Evolutionary conservation across 2,329 filamentous ascomycete species (phyloP), one percentile per base, ranked within the genome.

Genomic region (Didymella exigua): DNA sequence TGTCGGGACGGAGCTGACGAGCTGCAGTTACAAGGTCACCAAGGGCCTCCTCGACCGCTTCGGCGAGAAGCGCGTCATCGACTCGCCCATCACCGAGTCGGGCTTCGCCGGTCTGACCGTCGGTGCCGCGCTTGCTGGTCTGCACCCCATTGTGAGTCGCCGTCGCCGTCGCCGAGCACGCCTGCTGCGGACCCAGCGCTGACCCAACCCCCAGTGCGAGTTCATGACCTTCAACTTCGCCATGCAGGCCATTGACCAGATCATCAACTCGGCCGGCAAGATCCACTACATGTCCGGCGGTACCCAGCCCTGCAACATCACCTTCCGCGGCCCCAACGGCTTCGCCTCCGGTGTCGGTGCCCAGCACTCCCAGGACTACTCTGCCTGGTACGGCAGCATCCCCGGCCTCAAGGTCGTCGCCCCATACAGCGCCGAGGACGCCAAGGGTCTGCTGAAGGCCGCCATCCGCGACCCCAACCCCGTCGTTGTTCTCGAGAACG

Each of bases 151-250:
- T 68, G 91, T 96, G 83, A 83, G 91, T 58, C 16, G 16, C 18
- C 33, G 18, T 36, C 18, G 33, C 33, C 7, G 18, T 2, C 33
- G 13, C 7, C 13, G n/a, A n/a, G n/a, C n/a, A n/a, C n/a, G n/a
- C n/a, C 11, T 36, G 33, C 33, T 36, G 33, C 18, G 18, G 9
- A 10, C 33, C 33, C 33, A 36, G 33, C 33, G 33, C 33, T 36
- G 33, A 36, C 58, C 31, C 62, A 14, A 14, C n/a, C 16, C 7
- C 46, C 65, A 95, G 91, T 95, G 90, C 86, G 95, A 99, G 83
- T 99, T 99, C 85, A 99, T 99, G 95, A 99, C 95, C 73, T 98
- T 96, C 87, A 99, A 99, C 86, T 98, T 98, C 77, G 93, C 95
- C 78, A 99, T 99, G 95, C 95, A 99, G 83, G 91, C 95, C 76